phyloP scores from a whole-genome alignment of 306 rosid species.

The Prunus davidiana region DNA sequence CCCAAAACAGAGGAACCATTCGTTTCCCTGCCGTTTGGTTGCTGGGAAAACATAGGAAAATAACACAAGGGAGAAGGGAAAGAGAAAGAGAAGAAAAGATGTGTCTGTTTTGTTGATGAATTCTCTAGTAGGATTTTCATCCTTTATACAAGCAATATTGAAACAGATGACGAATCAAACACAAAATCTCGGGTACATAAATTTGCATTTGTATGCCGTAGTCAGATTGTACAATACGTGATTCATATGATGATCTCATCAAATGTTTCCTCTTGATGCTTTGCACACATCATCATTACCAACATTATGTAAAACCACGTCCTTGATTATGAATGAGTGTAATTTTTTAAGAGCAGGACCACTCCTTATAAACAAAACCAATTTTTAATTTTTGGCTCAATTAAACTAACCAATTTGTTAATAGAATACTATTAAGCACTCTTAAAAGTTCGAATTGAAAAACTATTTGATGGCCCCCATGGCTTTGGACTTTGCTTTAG shows the following conservation, averaged over 20 bases:
- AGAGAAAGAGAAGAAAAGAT: no score
- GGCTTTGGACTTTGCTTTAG: neutral
- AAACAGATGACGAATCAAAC: no score
- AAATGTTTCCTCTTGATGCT: neutral
- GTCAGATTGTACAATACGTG: no score
- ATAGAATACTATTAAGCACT: neutral
- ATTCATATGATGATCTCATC: neutral
- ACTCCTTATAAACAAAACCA: neutral
- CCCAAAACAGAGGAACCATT: no score
- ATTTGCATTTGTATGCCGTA: no score
- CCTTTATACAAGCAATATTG: no score
- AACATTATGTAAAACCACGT: neutral
- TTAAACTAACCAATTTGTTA: constrained; percentile 1
- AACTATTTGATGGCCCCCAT: neutral
- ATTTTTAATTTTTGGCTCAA: neutral
- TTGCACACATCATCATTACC: neutral
- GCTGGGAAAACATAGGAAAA: no score
- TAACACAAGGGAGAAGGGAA: no score
- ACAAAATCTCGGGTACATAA: no score
- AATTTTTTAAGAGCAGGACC: constrained; percentile 5
- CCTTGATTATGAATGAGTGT: neutral
- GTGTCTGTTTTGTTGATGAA: no score
- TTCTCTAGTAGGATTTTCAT: no score
- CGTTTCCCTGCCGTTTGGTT: no score
- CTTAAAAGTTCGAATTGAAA: neutral